These are phyloP conservation scores for Boeremia lycopersici DNA, from an alignment of 2,329 filamentous ascomycete species.

Conservation along the genomic window DNA sequence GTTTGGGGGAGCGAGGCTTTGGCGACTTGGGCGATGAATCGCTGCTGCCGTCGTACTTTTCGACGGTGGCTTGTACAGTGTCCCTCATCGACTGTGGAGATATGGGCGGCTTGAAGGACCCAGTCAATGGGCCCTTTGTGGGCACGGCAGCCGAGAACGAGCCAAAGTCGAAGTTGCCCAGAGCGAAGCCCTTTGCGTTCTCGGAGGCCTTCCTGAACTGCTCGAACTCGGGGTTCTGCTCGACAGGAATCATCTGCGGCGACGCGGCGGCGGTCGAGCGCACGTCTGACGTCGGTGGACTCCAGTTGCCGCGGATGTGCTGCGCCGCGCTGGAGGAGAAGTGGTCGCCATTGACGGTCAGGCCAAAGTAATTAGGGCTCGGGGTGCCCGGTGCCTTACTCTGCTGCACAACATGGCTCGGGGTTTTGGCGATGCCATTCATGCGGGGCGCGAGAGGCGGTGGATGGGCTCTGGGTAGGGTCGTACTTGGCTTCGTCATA, in stretches of 20 bases:
- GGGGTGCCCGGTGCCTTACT: conserved; percentile 45
- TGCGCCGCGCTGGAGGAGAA: conserved; percentile 65
- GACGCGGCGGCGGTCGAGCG: conserved; percentile 71
- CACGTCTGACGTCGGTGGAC: conserved; percentile 71
- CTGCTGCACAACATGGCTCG: conserved; percentile 32
- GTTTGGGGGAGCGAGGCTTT: conserved; percentile 55
- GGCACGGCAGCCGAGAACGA: conserved; percentile 37
- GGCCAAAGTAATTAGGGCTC: conserved; percentile 88
- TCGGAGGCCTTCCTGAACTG: conserved; percentile 74
- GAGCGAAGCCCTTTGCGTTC: conserved; percentile 57
- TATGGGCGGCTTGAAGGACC: conserved; percentile 29
- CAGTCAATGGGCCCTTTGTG: conserved; percentile 23
- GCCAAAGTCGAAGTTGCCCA: conserved; percentile 51
- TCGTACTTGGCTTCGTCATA: conserved; percentile 36
- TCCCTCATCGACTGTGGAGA: conserved; percentile 45
- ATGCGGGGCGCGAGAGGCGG: conserved; percentile 40
- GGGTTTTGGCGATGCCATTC: conserved; percentile 43
- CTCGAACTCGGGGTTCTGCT: conserved; percentile 82
- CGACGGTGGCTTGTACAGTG: conserved; percentile 25
- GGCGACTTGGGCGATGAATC: conserved; percentile 11
- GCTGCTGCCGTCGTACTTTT: conserved; percentile 25
- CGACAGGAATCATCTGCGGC: conserved; percentile 71
- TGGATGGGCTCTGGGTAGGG: conserved; percentile 29
- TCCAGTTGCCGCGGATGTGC: conserved; percentile 75
- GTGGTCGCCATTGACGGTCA: conserved; percentile 66